Percentiles rank a stretch among this genome's conserved stretches.
Conservation (phyloP, 2,329 filamentous ascomycete species). For the Alternaria consortialis region DNA sequence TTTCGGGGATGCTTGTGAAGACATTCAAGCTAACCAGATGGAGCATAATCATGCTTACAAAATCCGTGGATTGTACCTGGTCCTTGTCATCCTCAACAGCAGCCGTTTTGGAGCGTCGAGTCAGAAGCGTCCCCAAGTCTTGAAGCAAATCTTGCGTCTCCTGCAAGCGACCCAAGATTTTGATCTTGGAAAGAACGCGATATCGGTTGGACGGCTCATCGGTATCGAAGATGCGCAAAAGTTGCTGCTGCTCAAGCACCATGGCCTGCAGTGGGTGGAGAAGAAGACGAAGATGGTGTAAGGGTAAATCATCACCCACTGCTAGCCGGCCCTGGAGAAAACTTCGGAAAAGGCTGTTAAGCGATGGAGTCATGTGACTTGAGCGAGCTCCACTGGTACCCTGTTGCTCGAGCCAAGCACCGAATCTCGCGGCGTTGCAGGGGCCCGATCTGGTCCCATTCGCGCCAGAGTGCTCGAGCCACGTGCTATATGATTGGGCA, state of each 20-base stretch:
- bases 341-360: constrained; percentile 13
- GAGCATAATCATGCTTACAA: constrained; percentile 13
- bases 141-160: constrained; percentile 13
- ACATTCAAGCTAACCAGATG: constrained; percentile 20
- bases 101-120: neutral
- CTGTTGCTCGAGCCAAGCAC: constrained; percentile 7
- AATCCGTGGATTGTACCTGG: neutral
- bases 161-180: constrained; percentile 10
- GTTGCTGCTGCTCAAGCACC: constrained; percentile 15
- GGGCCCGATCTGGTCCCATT: neutral
- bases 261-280: constrained; percentile 13
- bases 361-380: constrained; percentile 3
- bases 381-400: neutral
- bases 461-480: constrained; percentile 1
- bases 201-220: constrained; percentile 11
- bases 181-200: constrained; percentile 11
- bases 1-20: constrained; percentile 15
- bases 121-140: constrained; percentile 11
- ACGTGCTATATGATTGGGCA: constrained; percentile 7
- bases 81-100: neutral
- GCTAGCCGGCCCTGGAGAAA: constrained; percentile 11
- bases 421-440: constrained; percentile 1
- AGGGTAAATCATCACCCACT: constrained; percentile 1
- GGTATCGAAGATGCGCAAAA: constrained; percentile 13
- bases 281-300: constrained; percentile 14